Percentiles rank a stretch among this genome's conserved stretches.
phyloP scores from a whole-genome alignment of 2,329 filamentous ascomycete genomes.

The Calonectria fujianensis region DNA sequence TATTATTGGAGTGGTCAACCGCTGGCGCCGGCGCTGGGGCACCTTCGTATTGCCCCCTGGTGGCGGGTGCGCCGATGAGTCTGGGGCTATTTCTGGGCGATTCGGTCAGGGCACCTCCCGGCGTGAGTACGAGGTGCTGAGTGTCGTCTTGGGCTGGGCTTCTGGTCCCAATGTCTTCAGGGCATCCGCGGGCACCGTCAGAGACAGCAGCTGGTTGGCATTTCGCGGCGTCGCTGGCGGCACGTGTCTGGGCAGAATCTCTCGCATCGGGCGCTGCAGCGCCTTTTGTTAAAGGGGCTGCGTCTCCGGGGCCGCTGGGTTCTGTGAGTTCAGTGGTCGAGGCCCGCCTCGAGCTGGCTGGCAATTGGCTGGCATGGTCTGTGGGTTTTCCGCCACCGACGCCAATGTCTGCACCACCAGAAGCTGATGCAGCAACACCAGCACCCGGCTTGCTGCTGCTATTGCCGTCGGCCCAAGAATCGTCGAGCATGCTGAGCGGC shows the following conservation, averaged over 20 bases:
- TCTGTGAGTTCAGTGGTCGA: slow-evolving; percentile 36
- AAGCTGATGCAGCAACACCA: slow-evolving; percentile 34
- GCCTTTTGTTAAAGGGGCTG: slow-evolving; percentile 45
- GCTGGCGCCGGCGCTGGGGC: slow-evolving; percentile 48
- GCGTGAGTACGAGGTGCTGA: slow-evolving; percentile 46
- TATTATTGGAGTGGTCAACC: slow-evolving; percentile 46
- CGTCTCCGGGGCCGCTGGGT: slow-evolving; percentile 33
- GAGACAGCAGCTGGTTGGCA: slow-evolving; percentile 29
- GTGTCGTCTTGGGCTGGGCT: slow-evolving; percentile 1
- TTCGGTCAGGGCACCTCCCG: slow-evolving; percentile 42
- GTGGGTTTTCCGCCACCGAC: slow-evolving; percentile 48
- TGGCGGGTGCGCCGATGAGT: slow-evolving; percentile 42
- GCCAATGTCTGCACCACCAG: slow-evolving; percentile 40
- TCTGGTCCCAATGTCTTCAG: background rate
- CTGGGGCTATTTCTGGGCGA: slow-evolving; percentile 54
- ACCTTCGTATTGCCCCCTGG: slow-evolving; percentile 55
- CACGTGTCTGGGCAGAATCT: slow-evolving; percentile 46
- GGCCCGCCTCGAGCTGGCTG: slow-evolving; percentile 39
- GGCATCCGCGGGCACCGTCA: slow-evolving; percentile 32
- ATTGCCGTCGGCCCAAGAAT: slow-evolving; percentile 46
- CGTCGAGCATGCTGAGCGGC: slow-evolving; percentile 56
- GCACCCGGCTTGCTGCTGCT: slow-evolving; percentile 32
- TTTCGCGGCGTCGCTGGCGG: slow-evolving; percentile 36
- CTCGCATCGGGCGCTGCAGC: slow-evolving; percentile 40
- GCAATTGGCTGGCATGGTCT: slow-evolving; percentile 45